Evolutionary conservation across 129 eudicot species (phyloP), one percentile per base, ranked within the genome.

Genomic region (Arctium lappa): DNA sequence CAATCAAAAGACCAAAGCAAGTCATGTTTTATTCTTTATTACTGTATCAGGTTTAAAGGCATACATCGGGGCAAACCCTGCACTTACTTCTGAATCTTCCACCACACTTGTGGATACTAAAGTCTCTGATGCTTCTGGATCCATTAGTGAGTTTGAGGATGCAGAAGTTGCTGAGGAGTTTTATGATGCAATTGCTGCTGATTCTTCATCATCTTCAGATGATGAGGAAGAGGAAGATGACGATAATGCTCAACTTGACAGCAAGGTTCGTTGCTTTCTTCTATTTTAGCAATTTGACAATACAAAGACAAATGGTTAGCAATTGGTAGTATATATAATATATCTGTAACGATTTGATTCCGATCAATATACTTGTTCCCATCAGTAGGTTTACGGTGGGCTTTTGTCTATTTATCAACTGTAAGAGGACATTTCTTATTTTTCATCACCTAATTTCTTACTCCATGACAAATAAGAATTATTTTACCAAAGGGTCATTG

Each of bases 1-100:
- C 46, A 40, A 40, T 40, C 10, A 40, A 40, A 40, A 40, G 70
- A 8, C 42, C 34, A 42, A 76, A 76, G 48, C 18, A 44, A 44
- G 2, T 78, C 36, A 39, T 65, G 40, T 12, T 78, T 75, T 30
- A 6, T 84, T 29, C 15, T 18, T 80, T 48, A 66, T 31, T 29
- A 73, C 40, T 81, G 50, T 86, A 73, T 71, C 80, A 93, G 98
- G 98, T 82, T 84, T 96, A 74, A 96, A 93, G 86, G 99, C 90
- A 31, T 96, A 96, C 81, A 79, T 96, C 72, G 97, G 90, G 78
- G 99, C 99, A 84, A 96, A 92, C 84, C 99, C 99, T 27, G 84
- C 89, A 75, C 85, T 92, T 33, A 80, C 81, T 15, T 48, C 66
- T 83, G 93, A 83, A 44, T 86, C 96, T 42, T 75, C 87, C 5